A percentile compares a stretch with the other conserved stretches of the same genome.
These are phyloP conservation scores for Saccharomyces cerevisiae DNA, from an alignment of 805 yeast species.

Conservation along the genomic window DNA sequence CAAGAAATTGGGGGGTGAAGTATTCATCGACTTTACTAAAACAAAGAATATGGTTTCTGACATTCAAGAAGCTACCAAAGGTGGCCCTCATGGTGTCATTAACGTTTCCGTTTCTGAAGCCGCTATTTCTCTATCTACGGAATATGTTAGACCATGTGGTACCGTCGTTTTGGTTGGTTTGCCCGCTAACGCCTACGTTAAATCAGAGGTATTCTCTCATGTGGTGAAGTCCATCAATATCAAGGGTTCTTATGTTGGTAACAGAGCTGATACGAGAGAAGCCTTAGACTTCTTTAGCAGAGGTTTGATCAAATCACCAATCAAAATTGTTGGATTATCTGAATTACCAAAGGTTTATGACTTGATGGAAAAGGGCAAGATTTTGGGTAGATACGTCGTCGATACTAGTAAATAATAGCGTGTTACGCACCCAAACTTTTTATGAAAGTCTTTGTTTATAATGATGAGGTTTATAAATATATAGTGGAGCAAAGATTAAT, in stretches of 20 bases:
- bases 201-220: constrained; percentile 57
- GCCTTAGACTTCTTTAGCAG: constrained; percentile 63
- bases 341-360: constrained; percentile 47
- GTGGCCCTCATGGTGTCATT: constrained; percentile 68
- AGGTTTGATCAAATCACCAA: constrained; percentile 58
- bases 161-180: constrained; percentile 65
- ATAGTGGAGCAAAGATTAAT: background rate
- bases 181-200: constrained; percentile 67
- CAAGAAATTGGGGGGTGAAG: constrained; percentile 45
- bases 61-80: constrained; percentile 46
- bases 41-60: constrained; percentile 44
- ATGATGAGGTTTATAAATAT: background rate
- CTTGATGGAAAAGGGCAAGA: constrained; percentile 48
- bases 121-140: constrained; percentile 50
- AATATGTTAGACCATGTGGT: constrained; percentile 56
- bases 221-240: constrained; percentile 65
- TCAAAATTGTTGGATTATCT: constrained; percentile 48
- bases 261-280: constrained; percentile 74
- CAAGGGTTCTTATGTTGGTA: constrained; percentile 80
- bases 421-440: background rate
- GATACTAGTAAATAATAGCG: constrained; percentile 52
- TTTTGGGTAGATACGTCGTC: constrained; percentile 76
- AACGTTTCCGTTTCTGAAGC: constrained; percentile 61
- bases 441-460: background rate
- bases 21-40: constrained; percentile 46